Base-by-base conservation (phyloP, 345 rosid genomes). In the Mallotus nudiflorus region DNA sequence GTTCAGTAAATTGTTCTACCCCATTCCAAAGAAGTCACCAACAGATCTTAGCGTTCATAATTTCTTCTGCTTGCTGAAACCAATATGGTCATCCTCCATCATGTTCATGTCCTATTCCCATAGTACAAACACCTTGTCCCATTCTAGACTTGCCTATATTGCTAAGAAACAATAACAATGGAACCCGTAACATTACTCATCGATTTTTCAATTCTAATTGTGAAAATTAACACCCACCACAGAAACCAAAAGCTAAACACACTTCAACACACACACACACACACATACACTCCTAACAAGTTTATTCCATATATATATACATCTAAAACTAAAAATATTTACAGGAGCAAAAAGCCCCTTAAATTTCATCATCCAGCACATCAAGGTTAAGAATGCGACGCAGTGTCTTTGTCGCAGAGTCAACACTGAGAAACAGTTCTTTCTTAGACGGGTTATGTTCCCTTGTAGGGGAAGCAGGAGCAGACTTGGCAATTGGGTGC, bases 351-450 rank as follows among this genome's bases (percentile, higher is more conserved):
- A 60, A 40, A 11, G 71, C 85, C 73, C 84, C 82, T 68, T n/a
- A 67, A 15, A n/a, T 74, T 63, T 83, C 89, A 86, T 87, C 82
- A 73, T 90, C 89, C 0, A 75, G 80, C 69, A 69, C 61, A 65
- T 95, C 93, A 73, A 95, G 92, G 69, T 95, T 90, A 77, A 95
- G 97, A 78, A 95, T 88, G 84, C 94, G 99, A 75, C 99, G 91
- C 73, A 95, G 80, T 25, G 88, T 89, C 89, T 75, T 70, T 5
- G 99, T 92, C 50, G 99, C 99, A 62, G 89, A 85, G 80, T 88
- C 97, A 46, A 86, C 84, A 72, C 82, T 77, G 16, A 22, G 79
- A 72, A 90, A 88, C 53, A 86, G 73, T 51, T 81, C 85, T 58
- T 67, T 83, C 12, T 74, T 62, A 60, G 77, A 78, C 15, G 80